Evolutionary conservation across 495 filamentous ascomycete genomes (phyloP).

Genomic region (Podospora sp.): DNA sequence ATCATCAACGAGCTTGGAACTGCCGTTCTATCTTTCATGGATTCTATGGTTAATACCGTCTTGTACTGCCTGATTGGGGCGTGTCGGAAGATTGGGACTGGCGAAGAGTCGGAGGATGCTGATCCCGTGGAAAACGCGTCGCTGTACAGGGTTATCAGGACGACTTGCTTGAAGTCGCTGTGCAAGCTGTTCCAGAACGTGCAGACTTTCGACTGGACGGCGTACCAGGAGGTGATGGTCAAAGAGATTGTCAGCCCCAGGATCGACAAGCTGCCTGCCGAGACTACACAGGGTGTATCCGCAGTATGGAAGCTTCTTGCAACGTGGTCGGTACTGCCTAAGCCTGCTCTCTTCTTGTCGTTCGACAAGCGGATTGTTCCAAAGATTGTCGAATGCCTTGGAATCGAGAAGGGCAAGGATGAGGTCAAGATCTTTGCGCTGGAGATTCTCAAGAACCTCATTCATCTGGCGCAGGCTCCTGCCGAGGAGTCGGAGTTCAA

Average conservation of each 20-base stretch:
- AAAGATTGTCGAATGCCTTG: conserved; percentile 71
- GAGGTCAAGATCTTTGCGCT: conserved; percentile 85
- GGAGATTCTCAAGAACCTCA: conserved; percentile 68
- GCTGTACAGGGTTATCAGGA: conserved; percentile 69
- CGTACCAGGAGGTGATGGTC: conserved; percentile 70
- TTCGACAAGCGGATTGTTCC: conserved; percentile 65
- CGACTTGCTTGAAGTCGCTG: conserved; percentile 75
- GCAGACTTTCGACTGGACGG: conserved; percentile 65
- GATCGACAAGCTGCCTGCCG: conserved; percentile 76
- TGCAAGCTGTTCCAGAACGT: conserved; percentile 73
- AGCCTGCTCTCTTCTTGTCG: conserved; percentile 68
- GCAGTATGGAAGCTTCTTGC: conserved; percentile 77
- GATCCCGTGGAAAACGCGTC: conserved; percentile 55
- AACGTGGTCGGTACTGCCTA: conserved; percentile 71
- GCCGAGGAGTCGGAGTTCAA: conserved; percentile 57
- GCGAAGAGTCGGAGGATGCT: conserved; percentile 45
- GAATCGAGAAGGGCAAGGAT: conserved; percentile 76
- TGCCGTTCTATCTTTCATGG: conserved; percentile 62
- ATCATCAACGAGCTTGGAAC: conserved; percentile 80
- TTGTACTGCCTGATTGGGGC: conserved; percentile 77
- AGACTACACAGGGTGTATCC: conserved; percentile 88
- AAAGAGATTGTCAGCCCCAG: conserved; percentile 73
- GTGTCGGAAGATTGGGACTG: conserved; percentile 58
- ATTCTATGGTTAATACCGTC: conserved; percentile 68
- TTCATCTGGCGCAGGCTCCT: conserved; percentile 55